These are phyloP conservation scores for Nemania diffusa DNA, from an alignment of 2,329 filamentous ascomycete species.

Conservation along the genomic window DNA sequence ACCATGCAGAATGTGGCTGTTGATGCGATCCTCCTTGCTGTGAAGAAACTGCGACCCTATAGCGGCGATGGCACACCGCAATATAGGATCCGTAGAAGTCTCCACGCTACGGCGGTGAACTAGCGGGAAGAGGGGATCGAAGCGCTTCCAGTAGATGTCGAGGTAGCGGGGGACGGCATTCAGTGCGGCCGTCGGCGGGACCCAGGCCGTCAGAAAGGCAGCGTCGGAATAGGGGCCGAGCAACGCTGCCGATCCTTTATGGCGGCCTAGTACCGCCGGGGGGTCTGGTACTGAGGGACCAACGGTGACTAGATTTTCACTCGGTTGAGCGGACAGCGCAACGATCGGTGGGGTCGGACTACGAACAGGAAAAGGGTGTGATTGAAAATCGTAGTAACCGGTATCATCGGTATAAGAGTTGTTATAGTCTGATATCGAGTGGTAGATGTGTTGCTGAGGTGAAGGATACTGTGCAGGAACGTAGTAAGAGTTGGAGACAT, in stretches of 20 bases:
- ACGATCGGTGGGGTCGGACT: conserved; percentile 60
- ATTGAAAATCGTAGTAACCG: conserved; percentile 48
- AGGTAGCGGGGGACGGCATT: conserved; percentile 62
- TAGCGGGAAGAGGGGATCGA: conserved; percentile 61
- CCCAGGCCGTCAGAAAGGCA: conserved; percentile 53
- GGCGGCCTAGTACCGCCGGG: conserved; percentile 53
- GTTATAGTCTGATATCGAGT: conserved; percentile 50
- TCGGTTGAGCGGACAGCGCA: conserved; percentile 56
- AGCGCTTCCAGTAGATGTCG: conserved; percentile 64
- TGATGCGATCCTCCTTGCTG: conserved; percentile 60
- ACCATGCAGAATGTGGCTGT: conserved; percentile 62
- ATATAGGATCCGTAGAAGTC: conserved; percentile 55
- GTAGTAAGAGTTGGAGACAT: conserved; percentile 41
- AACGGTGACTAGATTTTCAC: conserved; percentile 61
- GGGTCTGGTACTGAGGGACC: conserved; percentile 53
- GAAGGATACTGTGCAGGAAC: conserved; percentile 44
- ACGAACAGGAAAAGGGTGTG: conserved; percentile 58
- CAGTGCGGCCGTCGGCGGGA: conserved; percentile 51
- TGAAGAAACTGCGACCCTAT: conserved; percentile 63
- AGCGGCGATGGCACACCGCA: conserved; percentile 67
- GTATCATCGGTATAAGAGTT: conserved; percentile 53
- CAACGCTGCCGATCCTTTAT: conserved; percentile 54
- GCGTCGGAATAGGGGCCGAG: conserved; percentile 50
- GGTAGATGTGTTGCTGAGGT: conserved; percentile 48
- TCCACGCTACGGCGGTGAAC: conserved; percentile 61